Conservation (phyloP, 768 basidiomycete species). For the Pleurotus platypus region DNA sequence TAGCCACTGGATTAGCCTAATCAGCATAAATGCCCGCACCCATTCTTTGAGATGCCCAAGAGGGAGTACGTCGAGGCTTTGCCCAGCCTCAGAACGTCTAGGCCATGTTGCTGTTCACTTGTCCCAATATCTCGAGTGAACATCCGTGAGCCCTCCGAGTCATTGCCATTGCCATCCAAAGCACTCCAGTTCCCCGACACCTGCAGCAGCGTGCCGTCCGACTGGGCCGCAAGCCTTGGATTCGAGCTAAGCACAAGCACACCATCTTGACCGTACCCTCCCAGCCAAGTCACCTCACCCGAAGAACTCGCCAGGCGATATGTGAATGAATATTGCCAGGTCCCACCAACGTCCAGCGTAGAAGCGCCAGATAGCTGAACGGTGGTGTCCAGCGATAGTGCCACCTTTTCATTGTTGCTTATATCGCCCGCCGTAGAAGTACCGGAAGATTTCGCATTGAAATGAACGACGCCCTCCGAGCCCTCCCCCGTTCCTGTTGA, state of each 20-base stretch:
- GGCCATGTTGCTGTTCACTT: constrained; percentile 1
- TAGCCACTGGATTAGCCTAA: no score
- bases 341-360: constrained; percentile 27
- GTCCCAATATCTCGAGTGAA: not conserved
- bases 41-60: constrained; percentile 17
- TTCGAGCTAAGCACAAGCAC: constrained; percentile 27
- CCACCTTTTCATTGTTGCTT: not conserved
- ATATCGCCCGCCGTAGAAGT: not conserved
- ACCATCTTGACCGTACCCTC: constrained; percentile 41
- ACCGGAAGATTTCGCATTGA: not conserved
- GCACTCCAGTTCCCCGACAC: no score
- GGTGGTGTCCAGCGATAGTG: constrained; percentile 34
- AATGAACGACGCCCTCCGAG: not conserved
- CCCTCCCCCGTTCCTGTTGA: not conserved
- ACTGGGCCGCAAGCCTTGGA: constrained; percentile 1
- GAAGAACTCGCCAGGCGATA: constrained; percentile 44
- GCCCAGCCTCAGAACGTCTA: constrained; percentile 18
- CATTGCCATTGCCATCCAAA: no score
- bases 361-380: constrained; percentile 43
- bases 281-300: constrained; percentile 44
- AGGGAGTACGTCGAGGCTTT: constrained; percentile 19
- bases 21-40: constrained; percentile 18
- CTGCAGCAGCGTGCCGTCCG: no score
- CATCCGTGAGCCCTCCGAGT: no score
- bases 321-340: constrained; percentile 36